phyloP scores from a whole-genome alignment of 257 asterid species.

The Solanum corneliomulleri region DNA sequence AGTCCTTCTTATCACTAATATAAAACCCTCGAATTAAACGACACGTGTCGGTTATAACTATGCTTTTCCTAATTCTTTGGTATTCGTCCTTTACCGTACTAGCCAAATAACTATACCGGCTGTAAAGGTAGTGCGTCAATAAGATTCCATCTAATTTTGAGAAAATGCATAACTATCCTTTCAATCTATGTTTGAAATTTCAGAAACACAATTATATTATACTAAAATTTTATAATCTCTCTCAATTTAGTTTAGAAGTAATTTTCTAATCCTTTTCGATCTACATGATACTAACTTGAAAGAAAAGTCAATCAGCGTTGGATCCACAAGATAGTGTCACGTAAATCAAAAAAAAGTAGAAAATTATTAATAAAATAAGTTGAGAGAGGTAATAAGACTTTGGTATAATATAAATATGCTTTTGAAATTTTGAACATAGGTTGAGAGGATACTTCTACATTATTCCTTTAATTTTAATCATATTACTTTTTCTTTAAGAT shows the following conservation, averaged over 20 bases:
- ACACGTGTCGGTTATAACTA: background rate
- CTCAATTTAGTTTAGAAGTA: too few relatives aligned
- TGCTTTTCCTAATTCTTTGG: background rate
- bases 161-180: rapidly evolving
- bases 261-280: too few relatives aligned
- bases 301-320: too few relatives aligned
- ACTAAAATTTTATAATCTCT: rapidly evolving
- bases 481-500: background rate
- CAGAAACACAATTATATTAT: too few relatives aligned
- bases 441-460: too few relatives aligned
- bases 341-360: rapidly evolving
- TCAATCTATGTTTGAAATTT: rapidly evolving
- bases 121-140: background rate
- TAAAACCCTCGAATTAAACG: background rate
- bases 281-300: too few relatives aligned
- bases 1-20: background rate
- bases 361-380: too few relatives aligned
- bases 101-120: background rate
- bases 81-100: background rate
- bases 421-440: rapidly evolving
- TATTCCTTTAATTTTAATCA: background rate
- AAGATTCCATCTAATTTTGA: background rate
- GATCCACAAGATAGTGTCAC: too few relatives aligned
- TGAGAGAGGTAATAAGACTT: rapidly evolving
- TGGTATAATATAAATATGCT: rapidly evolving